Evolutionary conservation across 345 rosid species (phyloP).

Genomic region (Gossypium raimondii): DNA sequence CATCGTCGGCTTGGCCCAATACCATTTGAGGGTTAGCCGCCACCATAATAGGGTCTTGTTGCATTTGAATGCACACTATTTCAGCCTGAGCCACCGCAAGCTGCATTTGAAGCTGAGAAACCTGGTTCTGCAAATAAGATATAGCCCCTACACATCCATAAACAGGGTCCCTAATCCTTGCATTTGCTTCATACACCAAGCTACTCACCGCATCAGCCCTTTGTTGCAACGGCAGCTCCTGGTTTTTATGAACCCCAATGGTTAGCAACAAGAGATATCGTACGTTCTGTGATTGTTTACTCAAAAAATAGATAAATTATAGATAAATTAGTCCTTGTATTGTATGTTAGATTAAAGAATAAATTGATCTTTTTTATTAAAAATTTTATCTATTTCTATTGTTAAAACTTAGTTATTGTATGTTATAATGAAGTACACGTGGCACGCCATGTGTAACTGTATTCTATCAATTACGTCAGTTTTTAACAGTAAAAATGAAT

Average conservation of each 20-base stretch:
- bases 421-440: no score
- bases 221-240: constrained; percentile 57
- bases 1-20: constrained; percentile 21
- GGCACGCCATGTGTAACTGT: no score
- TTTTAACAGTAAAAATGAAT: no score
- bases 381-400: no score
- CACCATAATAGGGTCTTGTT: constrained; percentile 30
- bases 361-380: no score
- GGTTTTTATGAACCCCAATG: constrained; percentile 2
- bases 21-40: constrained; percentile 6
- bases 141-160: constrained; percentile 68
- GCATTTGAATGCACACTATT: constrained; percentile 57
- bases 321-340: no score
- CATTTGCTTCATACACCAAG: constrained; percentile 62
- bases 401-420: no score
- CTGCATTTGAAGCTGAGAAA: constrained; percentile 56
- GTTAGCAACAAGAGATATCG: no score
- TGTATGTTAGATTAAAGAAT: no score
- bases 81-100: constrained; percentile 62
- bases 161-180: constrained; percentile 60
- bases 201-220: constrained; percentile 64
- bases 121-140: constrained; percentile 53
- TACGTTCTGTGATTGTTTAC: no score
- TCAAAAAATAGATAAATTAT: no score
- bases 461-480: fast-evolving